A percentile compares a stretch with the other conserved stretches of the same genome.
Conservation (phyloP, 2,329 filamentous ascomycete species). For the Podosphaera xanthii region DNA sequence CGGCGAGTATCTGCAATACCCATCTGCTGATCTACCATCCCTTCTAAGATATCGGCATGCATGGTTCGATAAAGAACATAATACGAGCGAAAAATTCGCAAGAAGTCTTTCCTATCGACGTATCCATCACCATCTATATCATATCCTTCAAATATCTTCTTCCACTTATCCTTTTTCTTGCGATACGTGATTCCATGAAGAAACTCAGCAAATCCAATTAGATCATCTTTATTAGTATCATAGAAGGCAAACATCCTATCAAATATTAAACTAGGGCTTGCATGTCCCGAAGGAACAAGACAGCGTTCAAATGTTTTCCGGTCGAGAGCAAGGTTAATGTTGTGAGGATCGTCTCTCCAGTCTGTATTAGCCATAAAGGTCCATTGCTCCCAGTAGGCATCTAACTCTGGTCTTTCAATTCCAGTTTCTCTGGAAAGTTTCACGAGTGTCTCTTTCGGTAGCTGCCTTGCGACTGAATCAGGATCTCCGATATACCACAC, state of each 20-base stretch:
- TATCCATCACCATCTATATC: conserved; percentile 77
- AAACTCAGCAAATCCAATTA: conserved; percentile 87
- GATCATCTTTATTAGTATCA: conserved; percentile 67
- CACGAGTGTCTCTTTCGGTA: conserved; percentile 45
- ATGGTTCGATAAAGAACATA: conserved; percentile 80
- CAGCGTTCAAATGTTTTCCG: conserved; percentile 81
- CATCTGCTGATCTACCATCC: conserved; percentile 55
- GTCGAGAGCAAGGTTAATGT: conserved; percentile 66
- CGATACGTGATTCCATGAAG: conserved; percentile 55
- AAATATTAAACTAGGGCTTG: conserved; percentile 71
- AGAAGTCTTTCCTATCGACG: conserved; percentile 65
- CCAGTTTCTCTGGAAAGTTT: conserved; percentile 48
- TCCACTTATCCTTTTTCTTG: conserved; percentile 44
- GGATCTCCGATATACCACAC: conserved; percentile 82
- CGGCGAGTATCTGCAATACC: conserved; percentile 55
- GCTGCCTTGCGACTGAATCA: conserved; percentile 38
- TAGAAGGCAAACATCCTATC: conserved; percentile 96
- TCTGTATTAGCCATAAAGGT: conserved; percentile 76
- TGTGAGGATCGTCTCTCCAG: conserved; percentile 60
- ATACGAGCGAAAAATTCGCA: conserved; percentile 80
- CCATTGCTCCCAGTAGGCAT: conserved; percentile 93
- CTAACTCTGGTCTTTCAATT: conserved; percentile 69
- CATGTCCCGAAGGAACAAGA: conserved; percentile 63
- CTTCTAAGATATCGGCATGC: conserved; percentile 60
- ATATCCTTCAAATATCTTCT: conserved; percentile 65